phyloP scores from a whole-genome alignment of 1,284 basidiomycete genomes.

The Agroathelia rolfsii region DNA sequence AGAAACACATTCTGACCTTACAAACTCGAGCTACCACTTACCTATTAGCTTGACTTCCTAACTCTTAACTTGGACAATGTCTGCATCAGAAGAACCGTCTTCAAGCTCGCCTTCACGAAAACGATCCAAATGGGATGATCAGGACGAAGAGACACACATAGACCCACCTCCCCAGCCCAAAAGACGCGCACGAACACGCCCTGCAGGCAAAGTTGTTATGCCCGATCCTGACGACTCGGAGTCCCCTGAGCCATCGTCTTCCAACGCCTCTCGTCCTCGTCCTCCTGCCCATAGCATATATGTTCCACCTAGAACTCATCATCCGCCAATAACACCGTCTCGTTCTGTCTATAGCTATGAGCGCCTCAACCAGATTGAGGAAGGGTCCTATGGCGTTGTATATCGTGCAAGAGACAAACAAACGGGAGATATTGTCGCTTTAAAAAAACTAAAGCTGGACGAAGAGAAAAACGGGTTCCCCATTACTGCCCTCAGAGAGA shows the following conservation, averaged over 20 bases:
- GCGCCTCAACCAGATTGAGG: conserved; percentile 95
- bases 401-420: conserved; percentile 91
- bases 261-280: conserved; percentile 6
- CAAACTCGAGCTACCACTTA: no score
- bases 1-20: no score
- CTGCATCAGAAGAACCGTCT: no score
- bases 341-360: conserved; percentile 91
- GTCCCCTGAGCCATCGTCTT: conserved; percentile 11
- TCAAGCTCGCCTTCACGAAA: conserved; percentile 47
- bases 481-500: conserved; percentile 91
- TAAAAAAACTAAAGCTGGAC: conserved; percentile 98
- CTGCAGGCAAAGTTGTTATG: conserved; percentile 10
- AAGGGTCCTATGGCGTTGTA: conserved; percentile 97
- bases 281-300: conserved; percentile 42
- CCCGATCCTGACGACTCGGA: conserved; percentile 11
- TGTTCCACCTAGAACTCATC: conserved; percentile 65
- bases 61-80: no score
- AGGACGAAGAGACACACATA: conserved; percentile 28
- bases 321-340: conserved; percentile 73
- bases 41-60: no score
- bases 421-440: conserved; percentile 89
- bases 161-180: conserved; percentile 30
- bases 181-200: conserved; percentile 30
- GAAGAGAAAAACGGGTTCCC: conserved; percentile 98
- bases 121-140: conserved; percentile 63